Percentiles rank a stretch among this genome's conserved stretches.
phyloP scores from a whole-genome alignment of 2,329 filamentous ascomycete species.

The Albifimbria verrucaria region DNA sequence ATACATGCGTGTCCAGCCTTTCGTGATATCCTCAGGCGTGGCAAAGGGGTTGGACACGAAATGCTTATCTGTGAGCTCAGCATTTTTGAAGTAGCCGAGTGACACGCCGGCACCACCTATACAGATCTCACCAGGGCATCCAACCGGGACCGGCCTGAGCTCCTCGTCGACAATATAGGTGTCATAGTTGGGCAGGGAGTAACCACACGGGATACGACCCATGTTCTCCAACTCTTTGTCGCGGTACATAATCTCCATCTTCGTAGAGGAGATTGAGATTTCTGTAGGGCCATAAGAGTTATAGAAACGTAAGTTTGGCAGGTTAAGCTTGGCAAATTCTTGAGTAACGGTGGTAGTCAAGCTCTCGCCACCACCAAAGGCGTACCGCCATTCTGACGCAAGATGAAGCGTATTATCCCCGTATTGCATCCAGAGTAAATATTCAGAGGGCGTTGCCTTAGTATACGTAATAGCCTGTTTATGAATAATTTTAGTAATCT shows the following conservation, averaged over 20 bases:
- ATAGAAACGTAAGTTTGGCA: constrained; percentile 4
- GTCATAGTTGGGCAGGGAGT: constrained; percentile 26
- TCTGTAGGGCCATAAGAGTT: constrained; percentile 12
- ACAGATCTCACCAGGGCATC: constrained; percentile 17
- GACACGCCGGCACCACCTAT: constrained; percentile 37
- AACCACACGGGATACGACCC: constrained; percentile 15
- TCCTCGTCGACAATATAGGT: constrained; percentile 39
- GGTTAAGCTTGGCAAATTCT: constrained; percentile 10
- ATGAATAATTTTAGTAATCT: constrained; percentile 1
- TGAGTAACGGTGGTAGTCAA: constrained; percentile 7
- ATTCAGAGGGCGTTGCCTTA: constrained; percentile 6
- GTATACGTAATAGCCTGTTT: constrained; percentile 8
- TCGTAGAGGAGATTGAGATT: constrained; percentile 3
- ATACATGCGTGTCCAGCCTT: constrained; percentile 27
- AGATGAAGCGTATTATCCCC: background rate
- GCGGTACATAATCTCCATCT: constrained; percentile 3
- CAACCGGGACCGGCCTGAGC: constrained; percentile 8
- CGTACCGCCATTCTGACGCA: constrained; percentile 6
- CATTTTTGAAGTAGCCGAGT: constrained; percentile 34
- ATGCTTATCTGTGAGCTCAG: constrained; percentile 9
- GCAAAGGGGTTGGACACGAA: constrained; percentile 15
- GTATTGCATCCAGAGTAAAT: constrained; percentile 7
- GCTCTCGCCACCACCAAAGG: constrained; percentile 12
- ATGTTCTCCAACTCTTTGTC: too few relatives aligned
- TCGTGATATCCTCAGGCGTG: constrained; percentile 1